phyloP scores from a whole-genome alignment of 2,329 filamentous ascomycete genomes.

The Purpureocillium takamizusanense region DNA sequence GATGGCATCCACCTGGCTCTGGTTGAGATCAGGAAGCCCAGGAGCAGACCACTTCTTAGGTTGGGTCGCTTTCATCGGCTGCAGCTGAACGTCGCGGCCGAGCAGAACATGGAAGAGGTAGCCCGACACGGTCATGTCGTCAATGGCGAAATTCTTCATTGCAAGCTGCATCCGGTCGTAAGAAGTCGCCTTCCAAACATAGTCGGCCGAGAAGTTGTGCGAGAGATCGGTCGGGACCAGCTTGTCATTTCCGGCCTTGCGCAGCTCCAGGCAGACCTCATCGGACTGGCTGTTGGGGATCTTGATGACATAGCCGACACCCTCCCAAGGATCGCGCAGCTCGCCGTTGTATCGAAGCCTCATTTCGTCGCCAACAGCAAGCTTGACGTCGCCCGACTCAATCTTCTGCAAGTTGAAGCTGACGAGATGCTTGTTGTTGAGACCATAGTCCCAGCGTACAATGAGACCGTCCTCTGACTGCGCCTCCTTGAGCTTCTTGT shows the following conservation, averaged over 20 bases:
- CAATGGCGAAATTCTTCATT: slow-evolving; percentile 97
- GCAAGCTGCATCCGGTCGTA: slow-evolving; percentile 99
- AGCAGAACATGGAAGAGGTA: slow-evolving; percentile 98
- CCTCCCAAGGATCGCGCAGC: slow-evolving; percentile 86
- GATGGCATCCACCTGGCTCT: slow-evolving; percentile 91
- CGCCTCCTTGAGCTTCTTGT: slow-evolving; percentile 96
- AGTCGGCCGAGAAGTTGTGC: slow-evolving; percentile 96
- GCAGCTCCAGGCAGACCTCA: slow-evolving; percentile 89
- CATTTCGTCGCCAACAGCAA: slow-evolving; percentile 98
- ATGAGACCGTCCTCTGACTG: slow-evolving; percentile 94
- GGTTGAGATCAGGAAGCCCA: slow-evolving; percentile 87
- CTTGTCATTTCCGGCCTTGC: slow-evolving; percentile 92
- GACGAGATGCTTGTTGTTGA: slow-evolving; percentile 95
- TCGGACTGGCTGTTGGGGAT: slow-evolving; percentile 99
- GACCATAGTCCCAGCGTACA: slow-evolving; percentile 86
- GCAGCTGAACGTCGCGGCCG: slow-evolving; percentile 87
- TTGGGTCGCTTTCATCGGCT: slow-evolving; percentile 90
- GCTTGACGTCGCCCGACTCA: slow-evolving; percentile 93
- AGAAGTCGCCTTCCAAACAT: slow-evolving; percentile 98
- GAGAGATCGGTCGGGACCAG: slow-evolving; percentile 92
- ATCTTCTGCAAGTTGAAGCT: slow-evolving; percentile 96
- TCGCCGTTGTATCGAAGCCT: slow-evolving; percentile 93
- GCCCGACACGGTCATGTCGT: slow-evolving; percentile 96
- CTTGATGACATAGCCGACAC: slow-evolving; percentile 97
- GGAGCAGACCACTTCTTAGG: slow-evolving; percentile 97